phyloP scores from a whole-genome alignment of 257 asterid species.

The Handroanthus guayacan region DNA sequence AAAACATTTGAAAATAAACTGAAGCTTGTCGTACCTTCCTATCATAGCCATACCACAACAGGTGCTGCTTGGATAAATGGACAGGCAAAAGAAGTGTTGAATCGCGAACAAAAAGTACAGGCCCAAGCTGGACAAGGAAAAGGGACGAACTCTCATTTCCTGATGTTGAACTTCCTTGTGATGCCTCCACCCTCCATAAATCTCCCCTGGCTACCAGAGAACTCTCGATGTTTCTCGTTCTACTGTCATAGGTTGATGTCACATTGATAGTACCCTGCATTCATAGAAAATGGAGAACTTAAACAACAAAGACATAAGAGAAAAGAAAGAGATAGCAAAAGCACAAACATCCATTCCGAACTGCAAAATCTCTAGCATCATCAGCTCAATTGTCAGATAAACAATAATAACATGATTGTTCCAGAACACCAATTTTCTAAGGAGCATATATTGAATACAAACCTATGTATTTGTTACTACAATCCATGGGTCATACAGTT shows the following conservation, averaged over 20 bases:
- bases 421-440: not conserved
- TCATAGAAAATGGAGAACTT: constrained; percentile 3
- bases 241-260: constrained; percentile 83
- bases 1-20: not conserved
- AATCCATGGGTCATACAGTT: constrained; percentile 12
- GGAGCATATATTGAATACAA: constrained; percentile 7
- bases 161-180: constrained; percentile 83
- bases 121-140: constrained; percentile 97
- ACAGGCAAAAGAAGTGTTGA: constrained; percentile 97
- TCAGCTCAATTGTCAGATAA: not conserved
- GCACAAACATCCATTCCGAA: not conserved
- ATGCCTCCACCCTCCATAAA: constrained; percentile 96
- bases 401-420: not conserved
- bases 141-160: constrained; percentile 80
- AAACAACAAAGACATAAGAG: constrained; percentile 6
- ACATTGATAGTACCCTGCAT: constrained; percentile 83
- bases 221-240: constrained; percentile 75
- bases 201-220: constrained; percentile 94
- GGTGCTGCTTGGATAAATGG: constrained; percentile 90
- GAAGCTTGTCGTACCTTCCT: constrained; percentile 71
- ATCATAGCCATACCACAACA: constrained; percentile 99
- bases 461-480: not conserved
- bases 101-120: constrained; percentile 93
- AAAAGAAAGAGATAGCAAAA: not conserved
- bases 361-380: constrained; percentile 7